phyloP scores from a whole-genome alignment of 768 basidiomycete genomes.

The Cystofilobasidium bisporidii region DNA sequence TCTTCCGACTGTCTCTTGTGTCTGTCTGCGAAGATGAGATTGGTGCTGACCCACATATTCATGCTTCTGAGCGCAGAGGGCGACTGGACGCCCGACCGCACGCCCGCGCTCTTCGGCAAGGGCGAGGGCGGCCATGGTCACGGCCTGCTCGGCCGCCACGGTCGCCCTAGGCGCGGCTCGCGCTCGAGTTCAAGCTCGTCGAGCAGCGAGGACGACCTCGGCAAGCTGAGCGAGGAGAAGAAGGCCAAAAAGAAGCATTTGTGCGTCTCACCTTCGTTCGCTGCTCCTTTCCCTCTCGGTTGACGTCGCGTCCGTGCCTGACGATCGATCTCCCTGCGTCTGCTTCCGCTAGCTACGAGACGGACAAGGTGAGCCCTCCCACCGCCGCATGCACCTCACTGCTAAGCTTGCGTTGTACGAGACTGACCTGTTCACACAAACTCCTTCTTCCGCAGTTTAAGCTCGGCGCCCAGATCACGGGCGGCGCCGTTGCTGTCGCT shows the following conservation, averaged over 20 bases:
- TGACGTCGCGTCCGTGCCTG: neutral
- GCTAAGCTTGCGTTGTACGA: neutral
- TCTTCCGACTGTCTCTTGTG: too few relatives aligned
- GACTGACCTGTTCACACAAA: neutral
- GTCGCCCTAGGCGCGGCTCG: too few relatives aligned
- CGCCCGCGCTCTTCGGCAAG: neutral
- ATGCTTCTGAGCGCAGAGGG: neutral
- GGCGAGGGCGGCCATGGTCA: neutral
- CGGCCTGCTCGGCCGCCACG: too few relatives aligned
- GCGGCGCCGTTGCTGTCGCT: neutral
- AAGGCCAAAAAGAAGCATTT: neutral
- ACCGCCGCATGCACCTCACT: neutral
- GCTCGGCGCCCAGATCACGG: slow-evolving; percentile 5
- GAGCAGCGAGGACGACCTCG: neutral
- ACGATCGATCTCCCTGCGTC: neutral
- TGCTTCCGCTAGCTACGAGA: slow-evolving; percentile 1
- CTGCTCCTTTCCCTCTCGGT: neutral
- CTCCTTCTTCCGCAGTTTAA: neutral
- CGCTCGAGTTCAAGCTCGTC: neutral
- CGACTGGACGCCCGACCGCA: slow-evolving; percentile 2
- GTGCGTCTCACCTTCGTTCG: neutral
- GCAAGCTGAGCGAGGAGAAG: neutral
- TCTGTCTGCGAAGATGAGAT: too few relatives aligned
- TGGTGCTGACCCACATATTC: neutral
- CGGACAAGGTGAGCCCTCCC: neutral